A percentile compares a stretch with the other conserved stretches of the same genome.
Evolutionary conservation across 306 rosid genomes (phyloP).

Genomic region (Chamaecrista fasciculata): DNA sequence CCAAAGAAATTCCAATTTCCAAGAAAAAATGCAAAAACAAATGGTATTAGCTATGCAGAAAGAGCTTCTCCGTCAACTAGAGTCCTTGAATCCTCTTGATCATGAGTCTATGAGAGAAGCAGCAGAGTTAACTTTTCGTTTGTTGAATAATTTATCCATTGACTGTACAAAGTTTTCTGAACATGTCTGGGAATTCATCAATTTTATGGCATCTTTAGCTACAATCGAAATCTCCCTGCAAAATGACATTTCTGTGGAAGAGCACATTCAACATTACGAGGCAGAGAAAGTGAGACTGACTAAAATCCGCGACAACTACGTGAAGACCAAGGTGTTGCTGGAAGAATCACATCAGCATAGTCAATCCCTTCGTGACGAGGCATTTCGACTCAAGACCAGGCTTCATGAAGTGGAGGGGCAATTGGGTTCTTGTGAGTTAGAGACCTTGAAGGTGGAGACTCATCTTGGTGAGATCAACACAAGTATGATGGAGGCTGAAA

Average conservation of each 20-base stretch:
- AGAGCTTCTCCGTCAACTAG: constrained; percentile 24
- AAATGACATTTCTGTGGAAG: constrained; percentile 23
- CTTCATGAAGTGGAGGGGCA: constrained; percentile 17
- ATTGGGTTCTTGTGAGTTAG: constrained; percentile 11
- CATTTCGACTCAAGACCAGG: constrained; percentile 27
- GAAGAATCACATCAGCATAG: neutral
- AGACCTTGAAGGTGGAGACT: constrained; percentile 23
- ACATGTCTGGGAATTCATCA: constrained; percentile 33
- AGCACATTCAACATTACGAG: constrained; percentile 7
- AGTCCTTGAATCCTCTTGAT: constrained; percentile 22
- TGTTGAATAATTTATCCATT: constrained; percentile 1
- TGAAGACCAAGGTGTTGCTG: constrained; percentile 24
- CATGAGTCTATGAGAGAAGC: constrained; percentile 30
- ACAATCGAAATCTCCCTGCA: constrained; percentile 23
- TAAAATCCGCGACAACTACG: neutral
- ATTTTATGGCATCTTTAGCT: constrained; percentile 8
- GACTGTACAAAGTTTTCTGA: constrained; percentile 28
- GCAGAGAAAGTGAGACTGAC: constrained; percentile 28
- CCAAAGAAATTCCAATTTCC: constrained; percentile 18
- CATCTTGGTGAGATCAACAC: constrained; percentile 11
- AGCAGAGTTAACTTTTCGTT: constrained; percentile 21
- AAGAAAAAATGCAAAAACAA: constrained; percentile 10
- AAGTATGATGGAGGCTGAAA: constrained; percentile 10
- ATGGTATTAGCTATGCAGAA: neutral
- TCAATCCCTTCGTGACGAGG: constrained; percentile 29